These are phyloP conservation scores for Taphrina confusa DNA, from an alignment of 1,139 yeast genomes.

Conservation along the genomic window DNA sequence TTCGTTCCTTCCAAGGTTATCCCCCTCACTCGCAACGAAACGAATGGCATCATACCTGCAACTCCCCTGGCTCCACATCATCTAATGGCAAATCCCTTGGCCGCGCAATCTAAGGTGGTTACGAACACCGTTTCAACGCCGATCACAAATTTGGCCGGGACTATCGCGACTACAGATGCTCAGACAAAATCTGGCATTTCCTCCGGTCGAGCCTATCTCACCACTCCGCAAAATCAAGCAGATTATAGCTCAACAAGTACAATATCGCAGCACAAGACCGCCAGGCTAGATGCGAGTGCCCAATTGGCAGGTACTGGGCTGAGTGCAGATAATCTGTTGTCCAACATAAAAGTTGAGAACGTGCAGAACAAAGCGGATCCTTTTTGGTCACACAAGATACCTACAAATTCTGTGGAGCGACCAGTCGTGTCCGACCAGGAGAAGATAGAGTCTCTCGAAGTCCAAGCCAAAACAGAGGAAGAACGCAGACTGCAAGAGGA, in stretches of 20 bases:
- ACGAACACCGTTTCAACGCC: too few species aligned
- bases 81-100: slow-evolving; percentile 16
- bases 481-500: slow-evolving; percentile 8
- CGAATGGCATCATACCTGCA: too few species aligned
- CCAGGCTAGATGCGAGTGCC: neutral
- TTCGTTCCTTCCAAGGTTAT: neutral
- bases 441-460: neutral
- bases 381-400: neutral
- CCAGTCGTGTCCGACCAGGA: neutral
- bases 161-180: too few species aligned
- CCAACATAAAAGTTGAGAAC: neutral
- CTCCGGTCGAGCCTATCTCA: slow-evolving; percentile 1
- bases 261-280: neutral
- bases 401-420: neutral
- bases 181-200: too few species aligned
- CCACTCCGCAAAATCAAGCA: slow-evolving; percentile 2
- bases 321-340: neutral
- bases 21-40: too few species aligned
- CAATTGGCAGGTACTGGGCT: too few species aligned
- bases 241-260: neutral
- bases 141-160: too few species aligned
- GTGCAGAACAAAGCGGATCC: neutral
- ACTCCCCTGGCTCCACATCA: slow-evolving; percentile 32
- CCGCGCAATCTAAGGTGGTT: too few species aligned
- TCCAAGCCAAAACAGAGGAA: slow-evolving; percentile 15